These are phyloP conservation scores for Paecilomyces fulvus DNA, from an alignment of 2,329 filamentous ascomycete genomes.

Conservation along the genomic window DNA sequence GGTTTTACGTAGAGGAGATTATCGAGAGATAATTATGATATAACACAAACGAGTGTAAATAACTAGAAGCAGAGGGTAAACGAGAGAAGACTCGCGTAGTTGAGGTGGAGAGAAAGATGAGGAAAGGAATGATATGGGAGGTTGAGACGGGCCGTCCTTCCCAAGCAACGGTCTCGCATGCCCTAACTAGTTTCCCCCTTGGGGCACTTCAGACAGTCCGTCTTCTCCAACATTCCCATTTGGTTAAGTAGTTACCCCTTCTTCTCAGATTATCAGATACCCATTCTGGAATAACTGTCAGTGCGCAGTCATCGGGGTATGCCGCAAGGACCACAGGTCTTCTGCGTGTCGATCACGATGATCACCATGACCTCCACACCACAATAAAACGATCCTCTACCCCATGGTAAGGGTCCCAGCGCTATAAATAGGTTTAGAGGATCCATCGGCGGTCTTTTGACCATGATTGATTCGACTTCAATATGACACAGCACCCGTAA, in stretches of 20 bases:
- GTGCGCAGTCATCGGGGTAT: not conserved
- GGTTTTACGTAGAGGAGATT: not conserved
- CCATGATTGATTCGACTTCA: not conserved
- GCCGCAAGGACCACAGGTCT: not conserved
- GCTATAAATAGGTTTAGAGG: not conserved
- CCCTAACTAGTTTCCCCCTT: not conserved
- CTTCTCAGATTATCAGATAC: not conserved
- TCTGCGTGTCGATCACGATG: not conserved
- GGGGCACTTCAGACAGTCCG: not conserved
- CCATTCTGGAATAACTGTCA: not conserved
- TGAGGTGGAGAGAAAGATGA: not conserved
- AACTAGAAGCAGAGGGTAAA: not conserved
- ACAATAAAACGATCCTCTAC: not conserved
- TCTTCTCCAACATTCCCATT: not conserved
- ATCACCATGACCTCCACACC: not conserved
- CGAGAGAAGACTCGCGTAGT: not conserved
- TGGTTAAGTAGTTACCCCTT: not conserved
- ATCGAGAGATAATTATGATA: not conserved
- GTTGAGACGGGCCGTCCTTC: not conserved
- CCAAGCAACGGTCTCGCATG: not conserved
- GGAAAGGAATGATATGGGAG: not conserved
- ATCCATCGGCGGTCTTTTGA: not conserved
- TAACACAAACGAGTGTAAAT: not conserved
- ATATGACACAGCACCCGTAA: not conserved
- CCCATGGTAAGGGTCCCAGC: not conserved